Conservation (phyloP, 352 stramenopile species). For the Pythium plurisporium region DNA sequence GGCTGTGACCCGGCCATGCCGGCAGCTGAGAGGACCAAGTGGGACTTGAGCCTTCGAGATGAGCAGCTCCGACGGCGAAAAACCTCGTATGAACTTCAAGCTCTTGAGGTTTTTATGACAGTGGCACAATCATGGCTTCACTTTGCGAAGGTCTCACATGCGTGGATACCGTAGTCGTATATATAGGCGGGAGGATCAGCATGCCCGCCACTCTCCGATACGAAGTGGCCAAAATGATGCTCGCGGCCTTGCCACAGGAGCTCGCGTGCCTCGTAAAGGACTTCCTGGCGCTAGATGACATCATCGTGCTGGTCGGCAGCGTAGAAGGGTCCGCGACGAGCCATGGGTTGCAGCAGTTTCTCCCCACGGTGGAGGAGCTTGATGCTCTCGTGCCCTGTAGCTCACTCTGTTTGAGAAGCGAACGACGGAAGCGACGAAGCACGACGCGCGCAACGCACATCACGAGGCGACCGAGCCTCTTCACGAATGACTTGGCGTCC, state of each 20-base stretch:
- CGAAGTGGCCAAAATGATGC: not conserved
- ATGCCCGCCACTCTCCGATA: not conserved
- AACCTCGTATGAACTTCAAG: constrained; percentile 11
- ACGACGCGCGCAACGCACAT: not conserved
- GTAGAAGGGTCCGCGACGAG: not conserved
- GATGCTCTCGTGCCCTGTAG: not conserved
- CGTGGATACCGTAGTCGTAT: too few species aligned
- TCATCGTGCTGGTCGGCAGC: constrained; percentile 6
- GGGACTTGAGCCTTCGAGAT: not conserved
- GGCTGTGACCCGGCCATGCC: not conserved
- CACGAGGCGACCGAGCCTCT: not conserved
- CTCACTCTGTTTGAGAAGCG: not conserved
- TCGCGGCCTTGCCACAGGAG: constrained; percentile 8
- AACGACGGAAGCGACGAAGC: not conserved
- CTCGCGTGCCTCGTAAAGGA: constrained; percentile 1
- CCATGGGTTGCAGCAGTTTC: not conserved
- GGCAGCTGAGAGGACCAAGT: not conserved
- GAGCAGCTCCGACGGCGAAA: not conserved
- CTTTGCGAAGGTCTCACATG: too few species aligned
- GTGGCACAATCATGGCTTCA: too few species aligned
- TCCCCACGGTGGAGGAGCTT: constrained; percentile 2
- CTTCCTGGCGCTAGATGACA: constrained; percentile 15
- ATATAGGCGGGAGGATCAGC: constrained; percentile 1
- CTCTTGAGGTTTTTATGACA: not conserved
- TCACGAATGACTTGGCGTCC: not conserved